Evolutionary conservation across 176 grass and related monocot species (phyloP).

Genomic region (Thalia dealbata): DNA sequence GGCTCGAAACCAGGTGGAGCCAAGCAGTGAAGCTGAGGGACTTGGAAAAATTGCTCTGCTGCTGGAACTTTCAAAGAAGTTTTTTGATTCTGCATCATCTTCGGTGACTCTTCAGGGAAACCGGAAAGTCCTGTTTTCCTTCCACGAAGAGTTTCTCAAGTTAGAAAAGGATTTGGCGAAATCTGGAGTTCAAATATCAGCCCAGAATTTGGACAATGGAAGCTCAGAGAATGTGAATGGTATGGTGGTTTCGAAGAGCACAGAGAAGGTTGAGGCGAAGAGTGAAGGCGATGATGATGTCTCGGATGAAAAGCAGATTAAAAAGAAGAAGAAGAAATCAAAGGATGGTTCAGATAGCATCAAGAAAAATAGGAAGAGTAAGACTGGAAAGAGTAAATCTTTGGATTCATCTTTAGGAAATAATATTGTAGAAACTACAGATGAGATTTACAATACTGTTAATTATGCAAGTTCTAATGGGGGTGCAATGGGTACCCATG

Average conservation of each 20-base stretch:
- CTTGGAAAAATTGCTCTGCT: constrained; percentile 47
- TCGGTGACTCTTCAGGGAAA: constrained; percentile 51
- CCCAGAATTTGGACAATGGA: constrained; percentile 16
- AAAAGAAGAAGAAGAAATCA: neutral
- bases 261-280: neutral
- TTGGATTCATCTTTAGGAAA: neutral
- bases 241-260: neutral
- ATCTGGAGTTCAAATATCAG: constrained; percentile 33
- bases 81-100: constrained; percentile 50
- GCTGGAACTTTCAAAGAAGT: constrained; percentile 54
- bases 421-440: neutral
- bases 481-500: constrained; percentile 28
- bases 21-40: constrained; percentile 38
- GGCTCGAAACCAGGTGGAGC: constrained; percentile 37
- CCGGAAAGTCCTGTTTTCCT: constrained; percentile 44
- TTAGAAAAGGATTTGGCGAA: constrained; percentile 57
- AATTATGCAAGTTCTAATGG: constrained; percentile 26
- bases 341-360: neutral
- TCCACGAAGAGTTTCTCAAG: constrained; percentile 68
- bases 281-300: neutral
- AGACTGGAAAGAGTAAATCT: constrained; percentile 2
- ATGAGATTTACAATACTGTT: neutral
- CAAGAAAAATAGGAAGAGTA: constrained; percentile 1
- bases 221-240: neutral
- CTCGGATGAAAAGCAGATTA: constrained; percentile 1